Evolutionary conservation across 1,284 basidiomycete species (phyloP).

Genomic region (Ganoderma resinaceum): DNA sequence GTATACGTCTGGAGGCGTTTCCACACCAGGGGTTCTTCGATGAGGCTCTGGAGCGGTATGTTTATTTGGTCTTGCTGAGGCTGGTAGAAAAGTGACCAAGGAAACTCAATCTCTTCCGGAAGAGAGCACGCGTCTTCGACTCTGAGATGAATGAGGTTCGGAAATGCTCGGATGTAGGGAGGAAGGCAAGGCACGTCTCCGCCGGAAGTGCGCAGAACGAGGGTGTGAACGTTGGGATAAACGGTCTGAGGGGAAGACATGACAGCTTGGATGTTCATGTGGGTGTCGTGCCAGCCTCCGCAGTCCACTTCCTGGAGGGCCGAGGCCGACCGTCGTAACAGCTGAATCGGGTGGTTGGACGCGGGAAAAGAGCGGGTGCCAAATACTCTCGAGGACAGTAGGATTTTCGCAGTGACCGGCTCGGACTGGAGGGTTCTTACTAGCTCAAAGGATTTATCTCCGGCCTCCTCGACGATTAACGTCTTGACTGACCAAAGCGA

Average conservation of each 20-base stretch:
- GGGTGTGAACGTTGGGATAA: neutral
- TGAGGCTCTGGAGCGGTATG: neutral
- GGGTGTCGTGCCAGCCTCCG: neutral
- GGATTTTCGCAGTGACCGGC: neutral
- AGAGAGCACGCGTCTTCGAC: neutral
- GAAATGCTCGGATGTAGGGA: neutral
- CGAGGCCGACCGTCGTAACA: neutral
- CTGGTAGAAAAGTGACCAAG: too few relatives aligned
- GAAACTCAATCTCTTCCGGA: too few relatives aligned
- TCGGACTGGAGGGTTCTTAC: neutral
- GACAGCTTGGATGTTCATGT: neutral
- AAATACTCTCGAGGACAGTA: too few relatives aligned
- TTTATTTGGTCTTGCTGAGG: neutral
- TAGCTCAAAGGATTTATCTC: neutral
- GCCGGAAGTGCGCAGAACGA: neutral
- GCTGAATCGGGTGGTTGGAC: neutral
- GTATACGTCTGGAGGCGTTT: neutral
- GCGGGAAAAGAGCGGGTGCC: neutral
- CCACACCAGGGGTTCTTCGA: neutral
- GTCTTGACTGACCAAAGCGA: neutral
- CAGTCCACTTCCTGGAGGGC: neutral
- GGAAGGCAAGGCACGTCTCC: neutral
- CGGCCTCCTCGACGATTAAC: neutral
- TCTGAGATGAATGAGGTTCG: neutral
- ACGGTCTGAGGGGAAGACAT: neutral